These are phyloP conservation scores for Aspergillus haitiensis DNA, from an alignment of 495 filamentous ascomycete species.

Conservation along the genomic window DNA sequence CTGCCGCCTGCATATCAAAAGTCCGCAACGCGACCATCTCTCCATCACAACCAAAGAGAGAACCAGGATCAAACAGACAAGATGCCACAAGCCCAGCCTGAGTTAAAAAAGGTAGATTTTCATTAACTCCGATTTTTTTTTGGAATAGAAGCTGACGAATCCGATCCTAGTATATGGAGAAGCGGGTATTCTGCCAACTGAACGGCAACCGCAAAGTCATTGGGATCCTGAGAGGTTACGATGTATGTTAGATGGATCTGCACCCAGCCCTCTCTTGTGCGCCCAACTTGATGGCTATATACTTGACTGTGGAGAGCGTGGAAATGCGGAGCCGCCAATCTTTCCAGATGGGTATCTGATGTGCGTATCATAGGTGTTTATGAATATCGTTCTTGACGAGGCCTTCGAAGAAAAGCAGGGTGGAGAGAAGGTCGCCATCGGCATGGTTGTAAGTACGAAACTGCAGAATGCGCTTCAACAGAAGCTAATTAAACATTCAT, in stretches of 20 bases:
- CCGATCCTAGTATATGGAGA: constrained; percentile 86
- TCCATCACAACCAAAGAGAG: constrained; percentile 13
- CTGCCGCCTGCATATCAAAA: constrained; percentile 34
- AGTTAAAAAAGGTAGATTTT: constrained; percentile 86
- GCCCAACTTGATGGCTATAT: neutral
- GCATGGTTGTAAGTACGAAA: constrained; percentile 78
- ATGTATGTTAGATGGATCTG: constrained; percentile 58
- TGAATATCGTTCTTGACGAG: constrained; percentile 97
- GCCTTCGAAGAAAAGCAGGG: constrained; percentile 94
- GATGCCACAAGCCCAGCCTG: constrained; percentile 98
- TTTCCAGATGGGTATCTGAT: neutral
- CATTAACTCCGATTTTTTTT: neutral
- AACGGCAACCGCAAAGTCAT: constrained; percentile 98
- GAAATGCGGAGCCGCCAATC: too few relatives aligned
- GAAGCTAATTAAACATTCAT: constrained; percentile 5
- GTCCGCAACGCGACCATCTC: constrained; percentile 25
- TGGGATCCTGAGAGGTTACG: constrained; percentile 90
- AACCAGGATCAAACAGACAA: constrained; percentile 41
- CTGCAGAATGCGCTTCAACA: neutral
- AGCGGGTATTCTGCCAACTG: constrained; percentile 94
- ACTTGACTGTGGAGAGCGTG: neutral
- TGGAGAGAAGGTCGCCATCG: constrained; percentile 85
- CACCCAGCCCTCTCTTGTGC: neutral
- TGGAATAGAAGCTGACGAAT: constrained; percentile 18
- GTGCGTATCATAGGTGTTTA: constrained; percentile 70